Conservation (phyloP, 2,329 filamentous ascomycete species). For the Cadophora gregata region DNA sequence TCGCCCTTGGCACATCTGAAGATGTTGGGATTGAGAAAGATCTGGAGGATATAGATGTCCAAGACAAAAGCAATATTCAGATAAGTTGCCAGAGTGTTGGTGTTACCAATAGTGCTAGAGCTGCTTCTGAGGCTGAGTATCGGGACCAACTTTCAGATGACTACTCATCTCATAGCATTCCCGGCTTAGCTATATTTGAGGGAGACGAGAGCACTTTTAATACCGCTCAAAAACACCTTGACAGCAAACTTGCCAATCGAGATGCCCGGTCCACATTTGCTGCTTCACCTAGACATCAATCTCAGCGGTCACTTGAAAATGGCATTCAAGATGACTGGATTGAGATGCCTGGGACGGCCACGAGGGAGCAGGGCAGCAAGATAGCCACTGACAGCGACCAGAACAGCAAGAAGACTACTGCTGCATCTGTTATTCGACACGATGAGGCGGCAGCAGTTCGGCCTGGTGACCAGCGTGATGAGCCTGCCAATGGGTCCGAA, state of each 20-base stretch:
- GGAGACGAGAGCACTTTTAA: not conserved
- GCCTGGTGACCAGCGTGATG: not conserved
- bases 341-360: not conserved
- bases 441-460: not conserved
- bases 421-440: not conserved
- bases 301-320: not conserved
- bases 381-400: not conserved
- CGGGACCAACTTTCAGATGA: not conserved
- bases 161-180: not conserved
- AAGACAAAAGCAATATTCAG: not conserved
- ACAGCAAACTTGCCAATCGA: not conserved
- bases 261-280: not conserved
- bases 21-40: not conserved
- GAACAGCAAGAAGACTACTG: not conserved
- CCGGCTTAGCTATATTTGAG: not conserved
- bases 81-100: not conserved
- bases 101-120: not conserved
- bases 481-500: constrained; percentile 14
- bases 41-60: not conserved
- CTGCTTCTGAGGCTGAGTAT: not conserved
- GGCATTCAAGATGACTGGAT: not conserved
- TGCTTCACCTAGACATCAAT: not conserved
- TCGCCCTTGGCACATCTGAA: not conserved
- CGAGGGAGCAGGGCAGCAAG: not conserved
- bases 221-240: not conserved